Base-by-base conservation (phyloP, 1,139 yeast species). In the Debaryomyces coudertii region DNA sequence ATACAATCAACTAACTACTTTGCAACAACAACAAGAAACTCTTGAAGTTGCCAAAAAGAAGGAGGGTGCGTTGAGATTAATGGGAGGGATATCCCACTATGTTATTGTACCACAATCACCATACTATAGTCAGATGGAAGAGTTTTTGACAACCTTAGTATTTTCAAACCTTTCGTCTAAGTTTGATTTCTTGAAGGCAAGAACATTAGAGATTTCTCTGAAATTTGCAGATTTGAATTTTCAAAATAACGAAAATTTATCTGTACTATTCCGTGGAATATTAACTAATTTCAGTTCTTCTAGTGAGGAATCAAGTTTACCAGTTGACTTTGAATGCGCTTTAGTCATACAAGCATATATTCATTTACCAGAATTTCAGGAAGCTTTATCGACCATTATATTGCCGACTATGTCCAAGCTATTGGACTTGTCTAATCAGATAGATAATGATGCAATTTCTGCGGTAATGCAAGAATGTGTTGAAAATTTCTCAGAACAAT, bases 401-500 rank as follows among this genome's bases (percentile, higher is more conserved):
- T 80, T 93, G 28, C 88, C 88, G 36, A 83, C 92, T 2, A 89
- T 93, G 90, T 89, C 90, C 47, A 83, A 81, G 54, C 70, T 93
- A 47, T 72, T 93, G 55, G 82, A 80, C 23, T 69, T 93, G 41
- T 85, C 95, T 7, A 87, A 89, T 61, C 85, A 85, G 52, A 82
- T 92, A 51, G 99, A 93, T 57, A 85, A 87, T 51, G 99, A 93
- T 62, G 82, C 93, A 2, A 79, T 93, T 31, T 82, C 96, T 14
- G 88, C 87, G 30, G 97, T 93, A 12, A 90, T 93, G 87, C 98
- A 93, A 69, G 97, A 92, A 57, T 86, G 95, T 63, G 98, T 93
- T 20, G 97, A 92, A 59, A 83, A 80, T 47, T 93, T 87, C 64
- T 79, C 96, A 3, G 89, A 85, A 54, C 96, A 92, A 65, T 73